Base-by-base conservation (phyloP, 2,329 filamentous ascomycete species). In the Acrodontium crateriforme region DNA sequence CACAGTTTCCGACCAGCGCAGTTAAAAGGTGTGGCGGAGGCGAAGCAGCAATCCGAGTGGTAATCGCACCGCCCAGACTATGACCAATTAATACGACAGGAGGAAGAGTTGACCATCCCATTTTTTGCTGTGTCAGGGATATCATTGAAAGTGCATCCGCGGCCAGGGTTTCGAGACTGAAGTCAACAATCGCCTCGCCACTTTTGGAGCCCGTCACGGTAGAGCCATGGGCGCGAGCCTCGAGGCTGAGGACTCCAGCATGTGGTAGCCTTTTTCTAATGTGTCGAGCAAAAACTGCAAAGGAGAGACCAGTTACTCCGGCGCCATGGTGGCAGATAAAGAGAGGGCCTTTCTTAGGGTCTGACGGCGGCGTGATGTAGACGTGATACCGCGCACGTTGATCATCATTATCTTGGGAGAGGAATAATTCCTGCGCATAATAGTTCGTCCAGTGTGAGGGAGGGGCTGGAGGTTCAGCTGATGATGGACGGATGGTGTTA, bases 291-390 rank as follows among this genome's bases (percentile, higher is more conserved):
- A 92, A 73, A 3, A 82, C 65, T 4, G 85, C 85, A 56, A 95
- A 98, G 2, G 84, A 92, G 33, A 95, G 69, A 5, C 80, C 91
- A 0, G 85, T 93, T 3, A 85, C 92, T 10, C 89, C 89, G 21
- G 82, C 89, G 20, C 89, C 89, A 56, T 98, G 89, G 50, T 98
- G 89, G 57, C 80, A 82, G 34, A 95, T 78, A 54, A 98, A 85
- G 4, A 98, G 63, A 0, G 87, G 84, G 0, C 78, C 81, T 36
- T 67, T 74, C 22, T 67, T 67, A 10, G 38, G 21, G 6, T 60
- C 51, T 2, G 52, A 47, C 1, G 87, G 85, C 1, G 84, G 83
- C 12, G 74, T 93, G 23, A 95, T 64, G 53, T 95, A 95, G 32
- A 72, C 80, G 60, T 98, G 89, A 49, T 85, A 78, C 28, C 64